phyloP scores from a whole-genome alignment of 192 early-diverging fungal species.

The Entomortierella parvispora region DNA sequence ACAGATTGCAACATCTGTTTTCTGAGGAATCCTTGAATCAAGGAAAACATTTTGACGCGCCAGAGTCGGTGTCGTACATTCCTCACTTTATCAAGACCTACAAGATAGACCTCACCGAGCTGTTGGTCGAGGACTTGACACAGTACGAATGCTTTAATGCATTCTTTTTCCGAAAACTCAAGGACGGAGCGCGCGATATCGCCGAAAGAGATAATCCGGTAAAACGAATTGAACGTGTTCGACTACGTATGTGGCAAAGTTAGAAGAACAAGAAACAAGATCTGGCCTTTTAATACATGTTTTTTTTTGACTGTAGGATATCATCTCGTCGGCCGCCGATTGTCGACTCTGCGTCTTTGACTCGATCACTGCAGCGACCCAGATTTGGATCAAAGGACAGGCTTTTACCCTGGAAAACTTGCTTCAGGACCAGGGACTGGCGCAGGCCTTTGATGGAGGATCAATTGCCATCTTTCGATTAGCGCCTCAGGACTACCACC shows the following conservation, averaged over 20 bases:
- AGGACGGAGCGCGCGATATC: conserved; percentile 60
- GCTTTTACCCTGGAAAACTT: conserved; percentile 68
- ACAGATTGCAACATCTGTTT: conserved; percentile 7
- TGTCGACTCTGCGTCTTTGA: conserved; percentile 68
- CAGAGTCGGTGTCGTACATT: conserved; percentile 61
- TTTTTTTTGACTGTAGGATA: conserved; percentile 6
- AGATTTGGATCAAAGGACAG: conserved; percentile 81
- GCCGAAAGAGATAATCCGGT: conserved; percentile 40
- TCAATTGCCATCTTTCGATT: conserved; percentile 75
- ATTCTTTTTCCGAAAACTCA: conserved; percentile 75
- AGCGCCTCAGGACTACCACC: conserved; percentile 86
- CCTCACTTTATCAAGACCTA: conserved; percentile 70
- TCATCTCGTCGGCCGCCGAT: conserved; percentile 69
- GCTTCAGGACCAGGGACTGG: conserved; percentile 59
- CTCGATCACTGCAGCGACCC: conserved; percentile 59
- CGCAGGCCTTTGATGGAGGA: conserved; percentile 63
- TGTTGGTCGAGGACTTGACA: conserved; percentile 54
- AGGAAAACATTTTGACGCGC: conserved; percentile 64
- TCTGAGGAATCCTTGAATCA: conserved; percentile 45
- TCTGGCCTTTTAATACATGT: no score
- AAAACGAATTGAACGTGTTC: conserved; percentile 51
- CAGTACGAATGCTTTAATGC: conserved; percentile 70
- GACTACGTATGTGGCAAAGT: background rate
- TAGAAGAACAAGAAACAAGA: background rate
- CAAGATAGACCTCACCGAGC: conserved; percentile 65